Evolutionary conservation across 129 eudicot species (phyloP).

Genomic region (Escallonia herrerae): DNA sequence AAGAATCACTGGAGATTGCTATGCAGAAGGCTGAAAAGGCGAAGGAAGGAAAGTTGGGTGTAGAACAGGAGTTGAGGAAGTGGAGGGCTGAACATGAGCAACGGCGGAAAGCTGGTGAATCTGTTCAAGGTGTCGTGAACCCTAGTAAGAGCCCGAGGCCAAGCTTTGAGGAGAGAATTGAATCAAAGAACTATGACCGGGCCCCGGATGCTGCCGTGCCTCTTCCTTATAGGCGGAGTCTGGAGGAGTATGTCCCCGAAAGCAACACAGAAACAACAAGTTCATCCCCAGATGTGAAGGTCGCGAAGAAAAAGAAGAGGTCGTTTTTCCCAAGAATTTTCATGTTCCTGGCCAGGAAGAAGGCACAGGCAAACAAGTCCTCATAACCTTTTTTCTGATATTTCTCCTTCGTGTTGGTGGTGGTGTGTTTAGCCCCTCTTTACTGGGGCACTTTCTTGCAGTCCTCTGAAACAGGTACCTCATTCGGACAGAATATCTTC

Average conservation of each 20-base stretch:
- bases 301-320: slow-evolving; percentile 52
- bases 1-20: slow-evolving; percentile 43
- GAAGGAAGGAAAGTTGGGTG: slow-evolving; percentile 68
- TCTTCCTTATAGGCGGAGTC: slow-evolving; percentile 21
- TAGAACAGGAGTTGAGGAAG: slow-evolving; percentile 73
- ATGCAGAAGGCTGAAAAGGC: slow-evolving; percentile 72
- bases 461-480: too few relatives aligned
- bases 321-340: slow-evolving; percentile 64
- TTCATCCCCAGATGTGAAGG: slow-evolving; percentile 42
- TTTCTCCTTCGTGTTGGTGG: slow-evolving; percentile 1
- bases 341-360: slow-evolving; percentile 61
- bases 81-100: slow-evolving; percentile 88
- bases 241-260: slow-evolving; percentile 22
- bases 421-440: not conserved
- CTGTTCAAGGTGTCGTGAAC: slow-evolving; percentile 7
- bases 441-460: not conserved
- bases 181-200: slow-evolving; percentile 22
- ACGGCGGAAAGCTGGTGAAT: slow-evolving; percentile 54
- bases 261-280: slow-evolving; percentile 45
- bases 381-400: slow-evolving; percentile 9
- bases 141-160: slow-evolving; percentile 35
- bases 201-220: slow-evolving; percentile 23
- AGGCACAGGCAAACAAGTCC: slow-evolving; percentile 31
- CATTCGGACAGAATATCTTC: not conserved
- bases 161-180: slow-evolving; percentile 39